Base-by-base conservation (phyloP, 2,329 filamentous ascomycete genomes). In the Calcarisporium arbuscula region DNA sequence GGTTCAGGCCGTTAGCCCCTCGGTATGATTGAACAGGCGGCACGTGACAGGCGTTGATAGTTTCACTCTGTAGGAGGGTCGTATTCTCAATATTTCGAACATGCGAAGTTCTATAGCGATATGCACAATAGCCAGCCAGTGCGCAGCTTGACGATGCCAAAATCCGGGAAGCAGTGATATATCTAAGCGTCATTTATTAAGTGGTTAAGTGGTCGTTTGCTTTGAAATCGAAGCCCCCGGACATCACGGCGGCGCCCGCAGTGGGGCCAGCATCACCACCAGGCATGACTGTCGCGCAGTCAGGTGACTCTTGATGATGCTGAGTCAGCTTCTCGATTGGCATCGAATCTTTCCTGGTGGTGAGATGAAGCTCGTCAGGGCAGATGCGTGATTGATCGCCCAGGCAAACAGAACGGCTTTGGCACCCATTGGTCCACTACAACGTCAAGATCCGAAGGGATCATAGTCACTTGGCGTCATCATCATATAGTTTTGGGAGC, bases 111-210 rank as follows among this genome's bases (percentile, higher is more conserved):
- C 39, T 41, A 30, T 55, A 55, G 21, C 41, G 45, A 21, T 57
- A 54, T 23, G 41, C 43, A n/a, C 48, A 52, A 42, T 52, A 53
- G 18, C 48, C 48, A 32, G 50, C 47, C 37, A 54, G 36, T 9
- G 52, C 29, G 17, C 48, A 49, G 18, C 53, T 23, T 33, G 54
- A 58, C 39, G 54, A 44, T 39, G 52, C 46, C 32, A 56, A 33
- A 30, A 50, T 33, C 38, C 46, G 45, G 30, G 45, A 42, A 43
- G 52, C n/a, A n/a, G n/a, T n/a, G n/a, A n/a, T n/a, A n/a, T n/a
- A n/a, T n/a, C n/a, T n/a, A n/a, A n/a, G n/a, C n/a, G n/a, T n/a
- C n/a, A n/a, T n/a, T n/a, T n/a, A n/a, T n/a, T n/a, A n/a, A n/a
- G n/a, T n/a, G n/a, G n/a, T n/a, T n/a, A n/a, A n/a, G n/a, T n/a